Base-by-base conservation (phyloP, 2,329 filamentous ascomycete genomes). In the Colletotrichum sublineola region DNA sequence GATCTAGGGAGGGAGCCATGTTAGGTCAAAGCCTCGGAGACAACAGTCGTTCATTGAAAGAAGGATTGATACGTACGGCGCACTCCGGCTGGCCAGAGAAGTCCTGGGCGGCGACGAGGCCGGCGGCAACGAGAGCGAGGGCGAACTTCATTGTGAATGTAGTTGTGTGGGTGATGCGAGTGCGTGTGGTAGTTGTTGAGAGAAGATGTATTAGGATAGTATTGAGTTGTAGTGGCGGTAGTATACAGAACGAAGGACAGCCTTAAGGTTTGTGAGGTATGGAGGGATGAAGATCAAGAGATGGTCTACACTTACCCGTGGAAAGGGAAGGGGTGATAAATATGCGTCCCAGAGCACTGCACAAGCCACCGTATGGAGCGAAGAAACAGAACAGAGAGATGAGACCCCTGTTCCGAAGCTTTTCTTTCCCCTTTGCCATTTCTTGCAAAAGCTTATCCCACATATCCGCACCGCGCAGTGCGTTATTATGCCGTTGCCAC, bases 131-230 rank as follows among this genome's bases (percentile, higher is more conserved):
- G 65, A 81, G 63, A 42, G 82, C 71, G 68, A 81, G 73, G 52
- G 79, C 63, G 75, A 78, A 75, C 83, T 85, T 86, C 84, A 86
- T 86, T 29, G 76, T 84, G 79, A 74, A 36, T 67, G 58, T 62
- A 36, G 33, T 24, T 24, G 46, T 48, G 46, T 24, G 20, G 15
- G 44, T 44, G 42, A 7, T 5, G 14, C 24, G 24, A 24, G 42
- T 18, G 40, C 31, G 61, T 15, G 36, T 73, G 50, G 52, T 48
- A 46, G 62, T 71, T 63, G 61, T 31, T 29, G 68, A 40, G 57
- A 33, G 52, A 18, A 48, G 55, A 18, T 29, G 58, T n/a, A 36
- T 48, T 60, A 67, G 52, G 33, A 36, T 55, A 38, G 55, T 44
- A 40, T 60, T 58, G 29, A 14, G 40, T 29, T 46, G 69, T 1